phyloP scores from a whole-genome alignment of 805 yeast species.

The Metschnikowia bowlesiae region DNA sequence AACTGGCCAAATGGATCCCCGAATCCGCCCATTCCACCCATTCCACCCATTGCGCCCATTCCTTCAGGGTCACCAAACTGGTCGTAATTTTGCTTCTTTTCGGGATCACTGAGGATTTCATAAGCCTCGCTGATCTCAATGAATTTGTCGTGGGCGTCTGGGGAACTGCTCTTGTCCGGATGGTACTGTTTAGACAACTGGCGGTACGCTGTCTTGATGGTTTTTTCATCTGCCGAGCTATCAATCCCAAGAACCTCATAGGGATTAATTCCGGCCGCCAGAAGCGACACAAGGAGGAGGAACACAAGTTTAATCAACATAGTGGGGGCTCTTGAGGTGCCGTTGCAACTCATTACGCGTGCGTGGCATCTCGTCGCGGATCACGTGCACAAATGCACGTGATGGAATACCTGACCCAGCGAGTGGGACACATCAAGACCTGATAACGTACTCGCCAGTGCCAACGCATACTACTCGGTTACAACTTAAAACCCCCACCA shows the following conservation, averaged over 20 bases:
- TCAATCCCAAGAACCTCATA: conserved; percentile 65
- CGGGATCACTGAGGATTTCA: conserved; percentile 71
- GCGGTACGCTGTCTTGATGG: conserved; percentile 82
- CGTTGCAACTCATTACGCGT: neutral
- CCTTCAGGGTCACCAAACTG: conserved; percentile 68
- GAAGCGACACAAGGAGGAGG: conserved; percentile 10
- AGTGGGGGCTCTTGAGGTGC: neutral
- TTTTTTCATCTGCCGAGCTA: conserved; percentile 67
- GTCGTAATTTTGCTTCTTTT: conserved; percentile 67
- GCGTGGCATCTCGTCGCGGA: conserved; percentile 1
- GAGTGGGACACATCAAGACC: neutral
- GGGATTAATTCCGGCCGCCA: conserved; percentile 37
- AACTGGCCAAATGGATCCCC: conserved; percentile 58
- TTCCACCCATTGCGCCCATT: neutral
- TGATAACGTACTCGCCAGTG: neutral
- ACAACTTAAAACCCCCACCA: neutral
- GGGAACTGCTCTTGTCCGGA: conserved; percentile 89
- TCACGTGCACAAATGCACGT: neutral
- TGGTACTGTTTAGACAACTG: conserved; percentile 79
- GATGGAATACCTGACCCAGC: neutral
- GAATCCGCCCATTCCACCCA: conserved; percentile 26
- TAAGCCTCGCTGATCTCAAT: conserved; percentile 93
- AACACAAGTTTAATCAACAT: conserved; percentile 1
- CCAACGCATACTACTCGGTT: neutral
- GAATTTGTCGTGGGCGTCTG: conserved; percentile 79